Evolutionary conservation across 2,329 filamentous ascomycete genomes (phyloP).

Genomic region (Plectosphaerella cucumerina): DNA sequence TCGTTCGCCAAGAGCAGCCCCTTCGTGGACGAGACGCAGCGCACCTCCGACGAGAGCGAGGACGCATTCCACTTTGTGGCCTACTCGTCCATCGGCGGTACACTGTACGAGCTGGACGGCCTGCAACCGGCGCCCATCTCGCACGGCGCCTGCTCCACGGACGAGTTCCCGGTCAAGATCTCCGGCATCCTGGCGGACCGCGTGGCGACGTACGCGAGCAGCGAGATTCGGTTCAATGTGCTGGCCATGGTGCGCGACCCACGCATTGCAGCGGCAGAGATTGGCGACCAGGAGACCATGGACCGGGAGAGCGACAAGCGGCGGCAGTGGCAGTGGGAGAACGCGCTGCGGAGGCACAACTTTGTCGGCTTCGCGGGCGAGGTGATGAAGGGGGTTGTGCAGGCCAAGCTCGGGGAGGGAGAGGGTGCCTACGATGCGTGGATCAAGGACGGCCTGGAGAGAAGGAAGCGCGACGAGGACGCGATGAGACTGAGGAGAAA

Average conservation of each 20-base stretch:
- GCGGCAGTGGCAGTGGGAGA: constrained; percentile 89
- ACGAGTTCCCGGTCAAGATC: constrained; percentile 73
- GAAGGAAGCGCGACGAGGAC: constrained; percentile 34
- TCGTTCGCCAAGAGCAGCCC: constrained; percentile 84
- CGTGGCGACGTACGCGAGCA: constrained; percentile 76
- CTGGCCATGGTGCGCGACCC: constrained; percentile 88
- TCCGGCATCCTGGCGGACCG: constrained; percentile 82
- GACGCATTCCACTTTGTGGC: constrained; percentile 98
- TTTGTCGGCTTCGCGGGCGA: constrained; percentile 95
- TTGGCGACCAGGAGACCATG: constrained; percentile 77
- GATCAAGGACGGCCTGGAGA: constrained; percentile 63
- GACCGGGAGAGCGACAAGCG: constrained; percentile 80
- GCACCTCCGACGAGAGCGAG: constrained; percentile 64
- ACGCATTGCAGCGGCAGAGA: constrained; percentile 69
- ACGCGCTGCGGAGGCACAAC: constrained; percentile 85
- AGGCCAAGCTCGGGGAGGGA: constrained; percentile 61
- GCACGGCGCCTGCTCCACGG: constrained; percentile 70
- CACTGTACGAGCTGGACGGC: constrained; percentile 91
- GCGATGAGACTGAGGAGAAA: constrained; percentile 11
- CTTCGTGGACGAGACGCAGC: constrained; percentile 86
- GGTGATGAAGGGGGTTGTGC: constrained; percentile 81
- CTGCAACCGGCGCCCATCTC: constrained; percentile 88
- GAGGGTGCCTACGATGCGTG: constrained; percentile 65
- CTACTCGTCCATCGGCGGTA: constrained; percentile 76
- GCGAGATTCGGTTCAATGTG: constrained; percentile 93